Evolutionary conservation across 2,329 filamentous ascomycete species (phyloP), one percentile per base, ranked within the genome.

Genomic region (Penicillium sp.): DNA sequence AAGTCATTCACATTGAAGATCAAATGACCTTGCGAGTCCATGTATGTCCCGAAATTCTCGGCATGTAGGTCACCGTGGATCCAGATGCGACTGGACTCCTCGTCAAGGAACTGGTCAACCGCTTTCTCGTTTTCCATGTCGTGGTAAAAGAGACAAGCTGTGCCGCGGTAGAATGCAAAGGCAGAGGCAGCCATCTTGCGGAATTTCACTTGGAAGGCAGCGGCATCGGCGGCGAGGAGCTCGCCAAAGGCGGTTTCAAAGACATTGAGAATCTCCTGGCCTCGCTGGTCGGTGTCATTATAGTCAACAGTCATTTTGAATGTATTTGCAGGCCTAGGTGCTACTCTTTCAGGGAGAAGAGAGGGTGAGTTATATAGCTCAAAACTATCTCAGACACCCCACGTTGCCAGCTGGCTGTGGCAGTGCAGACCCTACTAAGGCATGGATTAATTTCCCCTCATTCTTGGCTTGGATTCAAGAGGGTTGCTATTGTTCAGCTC

Each of bases 1-100:
- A 67, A 67, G 63, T 67, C 66, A 29, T 67, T 67, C 23, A 67
- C 66, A 55, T 67, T 66, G 60, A 67, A 67, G 29, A 67, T 61
- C 26, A 67, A 49, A 5, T 62, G 63, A n/a, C 66, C 66, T 44
- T 67, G 30, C 15, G 65, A 65, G 54, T 67, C 63, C 66, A 67
- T 67, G 47, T 66, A 67, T 2, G 66, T 66, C 60, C 66, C 66
- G 23, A 67, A 67, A 54, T 67, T 67, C 52, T 67, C 66, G 2
- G 66, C 66, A 56, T 67, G 66, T 13, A 67, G 62, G 44, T 67
- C 66, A 6, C 66, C 66, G 48, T 66, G 66, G 45, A 67, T 66
- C 66, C 66, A 67, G 56, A 67, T 61, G 2, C 55, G 62, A 48
- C 60, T 58, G 41, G 66, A 65, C 23, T 60, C 31, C 7, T 58